phyloP scores from a whole-genome alignment of 2,329 filamentous ascomycete genomes.

The Botrytis galanthina region DNA sequence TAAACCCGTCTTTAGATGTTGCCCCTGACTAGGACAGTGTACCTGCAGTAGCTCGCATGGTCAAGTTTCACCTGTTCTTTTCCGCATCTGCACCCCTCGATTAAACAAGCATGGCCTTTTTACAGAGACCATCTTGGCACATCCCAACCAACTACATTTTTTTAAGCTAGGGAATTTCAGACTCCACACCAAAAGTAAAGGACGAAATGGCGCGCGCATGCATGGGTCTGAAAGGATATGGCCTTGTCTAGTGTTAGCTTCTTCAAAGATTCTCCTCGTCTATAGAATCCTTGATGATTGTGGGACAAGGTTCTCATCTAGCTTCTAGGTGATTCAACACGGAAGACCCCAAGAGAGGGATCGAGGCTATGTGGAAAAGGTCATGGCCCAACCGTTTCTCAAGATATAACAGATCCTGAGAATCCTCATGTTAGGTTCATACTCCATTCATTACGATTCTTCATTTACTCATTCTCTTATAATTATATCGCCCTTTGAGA shows the following conservation, averaged over 20 bases:
- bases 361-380: constrained; percentile 20
- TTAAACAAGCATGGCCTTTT: constrained; percentile 10
- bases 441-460: constrained; percentile 13
- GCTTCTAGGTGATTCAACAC: constrained; percentile 12
- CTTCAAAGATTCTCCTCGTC: constrained; percentile 15
- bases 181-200: constrained; percentile 5
- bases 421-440: constrained; percentile 16
- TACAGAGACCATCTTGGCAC: background rate
- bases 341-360: constrained; percentile 2
- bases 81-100: constrained; percentile 6
- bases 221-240: constrained; percentile 8
- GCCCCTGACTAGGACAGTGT: constrained; percentile 16
- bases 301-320: constrained; percentile 13
- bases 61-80: constrained; percentile 17
- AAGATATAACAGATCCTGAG: constrained; percentile 24
- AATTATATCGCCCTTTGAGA: constrained; percentile 31
- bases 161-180: background rate
- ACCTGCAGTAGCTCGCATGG: constrained; percentile 18
- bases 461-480: constrained; percentile 19
- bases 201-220: constrained; percentile 18
- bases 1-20: background rate
- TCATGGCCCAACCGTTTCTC: constrained; percentile 18
- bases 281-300: constrained; percentile 8
- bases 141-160: background rate
- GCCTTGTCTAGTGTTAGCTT: constrained; percentile 13